phyloP scores from a whole-genome alignment of 2,329 filamentous ascomycete species.

The Neonectria magnoliae region DNA sequence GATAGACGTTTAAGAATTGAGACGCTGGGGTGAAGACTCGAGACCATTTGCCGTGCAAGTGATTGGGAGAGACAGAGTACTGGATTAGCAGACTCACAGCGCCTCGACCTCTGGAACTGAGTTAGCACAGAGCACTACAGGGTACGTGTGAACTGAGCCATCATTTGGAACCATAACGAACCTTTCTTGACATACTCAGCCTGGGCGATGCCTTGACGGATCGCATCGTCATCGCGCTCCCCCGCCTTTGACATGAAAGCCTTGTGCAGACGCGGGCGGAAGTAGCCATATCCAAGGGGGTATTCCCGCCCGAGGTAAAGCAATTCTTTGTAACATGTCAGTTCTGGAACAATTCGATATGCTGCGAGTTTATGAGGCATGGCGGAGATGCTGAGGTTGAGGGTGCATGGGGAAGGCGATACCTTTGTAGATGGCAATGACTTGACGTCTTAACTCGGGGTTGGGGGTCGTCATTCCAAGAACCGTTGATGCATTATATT shows the following conservation, averaged over 20 bases:
- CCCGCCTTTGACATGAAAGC: slow-evolving; percentile 83
- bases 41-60: not conserved
- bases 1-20: slow-evolving; percentile 8
- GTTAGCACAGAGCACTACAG: slow-evolving; percentile 10
- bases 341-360: not conserved
- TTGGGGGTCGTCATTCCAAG: slow-evolving; percentile 51
- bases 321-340: slow-evolving; percentile 67
- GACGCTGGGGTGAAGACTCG: not conserved
- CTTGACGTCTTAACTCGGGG: slow-evolving; percentile 74
- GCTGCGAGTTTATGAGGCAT: not conserved
- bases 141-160: no score
- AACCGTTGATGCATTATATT: not conserved
- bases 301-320: slow-evolving; percentile 87
- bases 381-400: not conserved
- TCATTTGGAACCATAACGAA: slow-evolving; percentile 46
- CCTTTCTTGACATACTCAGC: slow-evolving; percentile 94
- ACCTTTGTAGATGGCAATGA: slow-evolving; percentile 93
- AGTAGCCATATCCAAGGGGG: slow-evolving; percentile 83
- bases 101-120: slow-evolving; percentile 80
- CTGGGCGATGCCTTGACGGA: slow-evolving; percentile 77
- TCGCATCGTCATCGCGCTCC: slow-evolving; percentile 77
- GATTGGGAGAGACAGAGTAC: no score
- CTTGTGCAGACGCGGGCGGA: slow-evolving; percentile 81
- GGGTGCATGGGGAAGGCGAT: not conserved
- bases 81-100: slow-evolving; percentile 73